phyloP scores from a whole-genome alignment of 345 rosid species.

The Eucalyptus cloeziana region DNA sequence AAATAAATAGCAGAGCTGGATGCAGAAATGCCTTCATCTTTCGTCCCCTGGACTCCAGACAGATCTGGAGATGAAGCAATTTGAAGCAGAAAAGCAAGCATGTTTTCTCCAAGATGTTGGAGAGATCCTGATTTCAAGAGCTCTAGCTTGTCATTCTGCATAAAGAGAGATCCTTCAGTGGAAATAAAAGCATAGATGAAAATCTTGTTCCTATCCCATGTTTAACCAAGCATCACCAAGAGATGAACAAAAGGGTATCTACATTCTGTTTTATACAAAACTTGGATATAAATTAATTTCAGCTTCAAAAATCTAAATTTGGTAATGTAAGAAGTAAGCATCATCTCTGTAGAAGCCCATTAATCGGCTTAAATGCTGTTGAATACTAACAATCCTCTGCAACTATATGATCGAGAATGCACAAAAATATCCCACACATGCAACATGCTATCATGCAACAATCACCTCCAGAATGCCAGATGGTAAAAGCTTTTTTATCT shows the following conservation, averaged over 20 bases:
- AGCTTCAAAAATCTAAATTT: background rate
- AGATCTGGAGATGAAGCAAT: constrained; percentile 51
- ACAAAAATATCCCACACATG: background rate
- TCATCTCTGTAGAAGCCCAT: background rate
- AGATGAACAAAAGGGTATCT: background rate
- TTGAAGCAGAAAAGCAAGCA: constrained; percentile 84
- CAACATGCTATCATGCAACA: background rate
- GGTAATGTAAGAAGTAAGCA: background rate
- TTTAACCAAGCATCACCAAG: background rate
- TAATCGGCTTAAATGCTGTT: background rate
- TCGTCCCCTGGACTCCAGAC: constrained; percentile 17
- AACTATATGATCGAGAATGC: background rate
- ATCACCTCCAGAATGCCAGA: background rate
- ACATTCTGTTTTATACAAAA: background rate
- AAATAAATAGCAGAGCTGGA: constrained; percentile 45
- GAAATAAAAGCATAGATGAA: background rate
- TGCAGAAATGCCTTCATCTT: constrained; percentile 18
- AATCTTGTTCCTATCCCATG: background rate
- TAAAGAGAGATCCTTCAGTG: background rate
- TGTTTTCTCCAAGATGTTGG: constrained; percentile 95
- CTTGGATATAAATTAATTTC: background rate
- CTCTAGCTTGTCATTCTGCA: constrained; percentile 88
- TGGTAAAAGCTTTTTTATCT: background rate
- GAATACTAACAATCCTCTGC: background rate
- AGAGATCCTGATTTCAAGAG: constrained; percentile 86